phyloP scores from a whole-genome alignment of 2,329 filamentous ascomycete genomes.

The Colletotrichum karsti region DNA sequence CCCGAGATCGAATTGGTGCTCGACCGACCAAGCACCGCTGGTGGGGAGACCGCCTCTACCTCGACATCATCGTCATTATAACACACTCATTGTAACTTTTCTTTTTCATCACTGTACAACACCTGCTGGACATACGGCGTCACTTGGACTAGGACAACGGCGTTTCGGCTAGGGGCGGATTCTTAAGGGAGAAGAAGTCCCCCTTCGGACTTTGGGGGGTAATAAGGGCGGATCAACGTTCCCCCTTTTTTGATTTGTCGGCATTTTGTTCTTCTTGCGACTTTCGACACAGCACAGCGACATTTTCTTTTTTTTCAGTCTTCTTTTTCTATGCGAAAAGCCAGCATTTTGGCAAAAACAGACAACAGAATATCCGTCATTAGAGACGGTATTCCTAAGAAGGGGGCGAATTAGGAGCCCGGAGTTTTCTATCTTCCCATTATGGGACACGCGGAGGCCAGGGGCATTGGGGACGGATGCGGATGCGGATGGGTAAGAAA shows the following conservation, averaged over 20 bases:
- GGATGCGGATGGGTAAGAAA: not conserved
- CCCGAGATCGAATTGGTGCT: conserved; percentile 40
- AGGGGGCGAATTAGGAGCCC: conserved; percentile 13
- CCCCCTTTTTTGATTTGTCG: not conserved
- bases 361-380: not conserved
- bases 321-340: not conserved
- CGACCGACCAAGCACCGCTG: conserved; percentile 4
- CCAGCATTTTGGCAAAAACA: not conserved
- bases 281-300: not conserved
- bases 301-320: not conserved
- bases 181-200: not conserved
- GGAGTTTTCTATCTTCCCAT: conserved; percentile 19
- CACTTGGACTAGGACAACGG: conserved; percentile 1
- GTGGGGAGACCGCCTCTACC: conserved; percentile 8
- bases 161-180: conserved; percentile 2
- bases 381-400: not conserved
- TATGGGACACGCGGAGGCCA: not conserved
- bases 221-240: not conserved
- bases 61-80: conserved; percentile 35
- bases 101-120: conserved; percentile 13
- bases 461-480: not conserved
- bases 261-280: not conserved
- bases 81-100: conserved; percentile 28
- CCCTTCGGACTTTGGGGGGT: not conserved
- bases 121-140: conserved; percentile 13